phyloP scores from a whole-genome alignment of 306 rosid genomes.

The Acacia acuminata region DNA sequence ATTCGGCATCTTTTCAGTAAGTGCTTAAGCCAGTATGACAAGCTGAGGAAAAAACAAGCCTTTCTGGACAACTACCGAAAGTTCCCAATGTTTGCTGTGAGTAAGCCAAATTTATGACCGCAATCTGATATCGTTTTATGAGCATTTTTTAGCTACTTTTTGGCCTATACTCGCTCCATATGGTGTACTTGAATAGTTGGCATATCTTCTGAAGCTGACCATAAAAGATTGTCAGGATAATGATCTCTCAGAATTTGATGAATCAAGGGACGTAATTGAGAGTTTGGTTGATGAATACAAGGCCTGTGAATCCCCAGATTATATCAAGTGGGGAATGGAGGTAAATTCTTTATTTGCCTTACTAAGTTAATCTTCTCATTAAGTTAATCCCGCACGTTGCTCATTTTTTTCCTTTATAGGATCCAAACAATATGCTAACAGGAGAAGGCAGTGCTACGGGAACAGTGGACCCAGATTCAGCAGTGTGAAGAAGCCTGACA shows the following conservation, averaged over 20 bases:
- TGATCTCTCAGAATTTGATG: slow-evolving; percentile 98
- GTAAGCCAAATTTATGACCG: slow-evolving; percentile 35
- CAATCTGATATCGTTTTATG: slow-evolving; percentile 17
- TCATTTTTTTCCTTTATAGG: slow-evolving; percentile 48
- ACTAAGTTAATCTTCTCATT: slow-evolving; percentile 30
- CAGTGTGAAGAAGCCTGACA: slow-evolving; percentile 51
- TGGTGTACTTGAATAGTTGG: slow-evolving; percentile 19
- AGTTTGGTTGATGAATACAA: slow-evolving; percentile 95
- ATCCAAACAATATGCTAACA: slow-evolving; percentile 69
- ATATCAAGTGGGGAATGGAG: slow-evolving; percentile 99
- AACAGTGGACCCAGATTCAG: slow-evolving; percentile 70
- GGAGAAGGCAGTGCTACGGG: slow-evolving; percentile 90
- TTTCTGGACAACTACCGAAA: slow-evolving; percentile 95
- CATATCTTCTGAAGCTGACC: slow-evolving; percentile 32
- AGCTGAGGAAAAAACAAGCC: slow-evolving; percentile 97
- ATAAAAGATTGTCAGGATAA: slow-evolving; percentile 71
- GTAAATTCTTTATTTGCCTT: slow-evolving; percentile 46
- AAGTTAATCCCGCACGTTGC: slow-evolving; percentile 20
- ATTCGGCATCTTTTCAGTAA: slow-evolving; percentile 97
- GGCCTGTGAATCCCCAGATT: slow-evolving; percentile 99
- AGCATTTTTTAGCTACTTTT: slow-evolving; percentile 19
- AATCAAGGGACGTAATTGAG: slow-evolving; percentile 94
- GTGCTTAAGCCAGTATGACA: slow-evolving; percentile 94
- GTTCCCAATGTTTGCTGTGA: slow-evolving; percentile 99
- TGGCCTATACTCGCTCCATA: slow-evolving; percentile 22